Evolutionary conservation across 2,329 filamentous ascomycete genomes (phyloP).

Genomic region (Aureobasidium sp.): DNA sequence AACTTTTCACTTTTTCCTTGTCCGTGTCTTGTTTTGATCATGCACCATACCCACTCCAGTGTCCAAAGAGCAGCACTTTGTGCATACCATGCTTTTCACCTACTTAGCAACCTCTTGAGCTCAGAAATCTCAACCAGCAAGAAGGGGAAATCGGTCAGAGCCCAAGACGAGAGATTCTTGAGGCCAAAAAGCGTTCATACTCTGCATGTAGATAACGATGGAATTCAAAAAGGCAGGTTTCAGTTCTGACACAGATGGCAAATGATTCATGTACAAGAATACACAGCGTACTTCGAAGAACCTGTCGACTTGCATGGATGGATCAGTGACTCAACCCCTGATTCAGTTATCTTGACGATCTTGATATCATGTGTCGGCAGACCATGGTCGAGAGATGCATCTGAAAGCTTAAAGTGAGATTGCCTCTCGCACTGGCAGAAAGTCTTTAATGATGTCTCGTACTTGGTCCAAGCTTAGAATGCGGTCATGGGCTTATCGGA

Average conservation of each 20-base stretch:
- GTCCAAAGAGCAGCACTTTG: background rate
- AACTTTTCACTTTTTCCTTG: background rate
- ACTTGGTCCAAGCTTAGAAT: background rate
- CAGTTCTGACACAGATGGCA: background rate
- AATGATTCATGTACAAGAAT: background rate
- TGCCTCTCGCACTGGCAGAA: background rate
- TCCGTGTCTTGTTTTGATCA: background rate
- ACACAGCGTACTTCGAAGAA: too few species aligned
- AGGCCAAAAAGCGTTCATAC: background rate
- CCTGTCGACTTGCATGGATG: background rate
- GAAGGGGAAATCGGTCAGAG: background rate
- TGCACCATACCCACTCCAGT: background rate
- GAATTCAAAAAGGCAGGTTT: background rate
- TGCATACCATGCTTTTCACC: background rate
- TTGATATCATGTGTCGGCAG: background rate
- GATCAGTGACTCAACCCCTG: background rate
- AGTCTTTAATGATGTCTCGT: background rate
- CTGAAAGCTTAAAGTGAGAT: background rate
- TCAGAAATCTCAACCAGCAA: background rate
- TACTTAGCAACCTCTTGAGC: background rate
- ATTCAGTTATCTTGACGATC: background rate
- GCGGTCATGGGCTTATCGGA: slow-evolving; percentile 3
- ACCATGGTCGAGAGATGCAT: background rate
- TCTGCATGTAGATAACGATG: background rate
- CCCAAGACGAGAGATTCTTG: background rate